Base-by-base conservation (phyloP, 345 rosid species). In the Passiflora organensis region DNA sequence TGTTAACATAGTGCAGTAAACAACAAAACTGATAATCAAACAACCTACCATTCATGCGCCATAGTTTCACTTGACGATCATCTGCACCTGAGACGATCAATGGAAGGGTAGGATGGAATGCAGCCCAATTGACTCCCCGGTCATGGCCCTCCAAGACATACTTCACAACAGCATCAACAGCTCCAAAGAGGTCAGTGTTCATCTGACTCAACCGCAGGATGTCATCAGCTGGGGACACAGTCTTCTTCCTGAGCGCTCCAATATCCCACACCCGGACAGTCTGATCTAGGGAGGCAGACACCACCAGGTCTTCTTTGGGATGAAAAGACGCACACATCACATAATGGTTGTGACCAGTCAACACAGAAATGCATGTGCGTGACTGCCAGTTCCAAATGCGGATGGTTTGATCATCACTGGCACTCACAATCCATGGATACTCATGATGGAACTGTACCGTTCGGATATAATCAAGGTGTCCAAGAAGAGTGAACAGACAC, bases 341-440 rank as follows among this genome's bases (percentile, higher is more conserved):
- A 80, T 93, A 93, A 66, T 93, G 97, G 62, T 93, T 87, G 78
- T 93, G 97, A 52, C 99, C 99, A 4, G 99, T 89, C 68, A 93
- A 74, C 32, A 89, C 99, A 32, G 97, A 86, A 47, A 93, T 79
- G 67, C 99, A 89, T 45, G 95, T 89, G 15, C 97, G 82, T 10
- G 99, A 93, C 64, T 93, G 99, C 99, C 99, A 89, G 69, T 93
- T 93, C 97, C 99, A 89, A 52, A 93, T 80, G 66, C 95, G 91
- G 48, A 93, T 93, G 51, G 99, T 93, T 76, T 89, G 99, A 68
- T 93, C 99, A 32, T 93, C 95, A 75, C 99, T 89, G 14, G 99
- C 95, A 73, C 99, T 93, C 63, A 93, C 97, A 38, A 93, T 93
- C 99, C 99, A 93, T 0, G 97, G 97, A 69, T 83, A 75, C 62